Evolutionary conservation across 1,139 yeast species (phyloP), one percentile per base, ranked within the genome.

Genomic region (Nakaseomyces sp.): DNA sequence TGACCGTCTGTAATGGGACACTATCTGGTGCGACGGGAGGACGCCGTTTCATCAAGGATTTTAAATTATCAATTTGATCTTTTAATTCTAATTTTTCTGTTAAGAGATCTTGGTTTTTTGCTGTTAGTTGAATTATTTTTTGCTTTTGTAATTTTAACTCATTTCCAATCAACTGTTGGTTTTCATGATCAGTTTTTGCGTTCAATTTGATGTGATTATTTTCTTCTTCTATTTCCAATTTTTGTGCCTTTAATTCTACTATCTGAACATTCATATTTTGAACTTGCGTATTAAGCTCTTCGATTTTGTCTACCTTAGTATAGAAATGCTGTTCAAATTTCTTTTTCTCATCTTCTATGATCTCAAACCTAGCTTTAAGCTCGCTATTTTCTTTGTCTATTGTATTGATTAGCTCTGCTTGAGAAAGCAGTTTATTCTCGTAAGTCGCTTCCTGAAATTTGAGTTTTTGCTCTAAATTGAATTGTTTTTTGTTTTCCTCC

Each of bases 191-290:
- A 26, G 50, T 50, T 8, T 58, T 55, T 9, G 55, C 31, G 5
- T 40, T 40, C 13, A 41, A 49, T 39, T 49, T 56, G 22, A 60
- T 40, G 15, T 44, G 52, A 22, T 56, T 49, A 45, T 57, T 59
- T 10, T 58, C 60, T 36, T 61, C 63, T 38, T 53, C 63, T 15
- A 60, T 43, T 41, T 60, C 65, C 30, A 60, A 43, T 41, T 57
- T 62, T 37, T 48, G 55, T 1, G 65, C 65, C 35, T 60, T 60
- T 19, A 58, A 15, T 39, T 60, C 64, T 26, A 60, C 58, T 25
- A 57, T 41, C 31, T 60, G 64, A 4, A 60, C 58, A 45, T 59
- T 60, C 17, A 57, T 24, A 37, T 48, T 57, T 40, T 59, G 63
- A 10, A 60, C 36, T 44, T 59, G 60, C 37, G 57, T 63, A 37